These are phyloP conservation scores for Beta macrorhiza DNA, from an alignment of 179 eudicot genomes.

Conservation along the genomic window DNA sequence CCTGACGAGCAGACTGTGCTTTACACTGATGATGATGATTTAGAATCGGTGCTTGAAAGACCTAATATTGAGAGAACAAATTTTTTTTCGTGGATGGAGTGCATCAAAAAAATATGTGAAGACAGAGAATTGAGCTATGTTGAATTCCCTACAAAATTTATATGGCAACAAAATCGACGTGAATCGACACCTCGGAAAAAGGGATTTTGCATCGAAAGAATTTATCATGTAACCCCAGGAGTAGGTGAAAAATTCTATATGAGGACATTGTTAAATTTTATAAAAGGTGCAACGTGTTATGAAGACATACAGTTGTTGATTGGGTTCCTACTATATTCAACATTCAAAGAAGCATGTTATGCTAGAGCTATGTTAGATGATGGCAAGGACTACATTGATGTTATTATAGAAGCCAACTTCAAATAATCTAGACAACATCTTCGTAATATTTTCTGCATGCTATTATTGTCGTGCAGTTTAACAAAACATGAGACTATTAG, in stretches of 20 bases:
- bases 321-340: background rate
- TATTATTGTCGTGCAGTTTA: background rate
- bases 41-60: background rate
- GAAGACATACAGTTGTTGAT: background rate
- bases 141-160: background rate
- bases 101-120: background rate
- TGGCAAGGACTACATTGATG: constrained; percentile 21
- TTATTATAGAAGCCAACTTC: constrained; percentile 14
- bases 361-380: constrained; percentile 16
- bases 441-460: background rate
- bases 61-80: background rate
- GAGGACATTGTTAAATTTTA: background rate
- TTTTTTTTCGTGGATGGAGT: constrained; percentile 25
- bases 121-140: background rate
- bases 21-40: background rate
- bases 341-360: constrained; percentile 19
- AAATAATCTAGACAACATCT: background rate
- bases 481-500: background rate
- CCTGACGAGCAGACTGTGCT: background rate
- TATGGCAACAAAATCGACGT: background rate
- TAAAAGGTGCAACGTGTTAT: background rate
- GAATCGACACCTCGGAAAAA: background rate
- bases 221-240: background rate
- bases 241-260: background rate
- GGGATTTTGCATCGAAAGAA: background rate